Evolutionary conservation across 2,329 filamentous ascomycete species (phyloP).

Genomic region (Talaromyces sp.): DNA sequence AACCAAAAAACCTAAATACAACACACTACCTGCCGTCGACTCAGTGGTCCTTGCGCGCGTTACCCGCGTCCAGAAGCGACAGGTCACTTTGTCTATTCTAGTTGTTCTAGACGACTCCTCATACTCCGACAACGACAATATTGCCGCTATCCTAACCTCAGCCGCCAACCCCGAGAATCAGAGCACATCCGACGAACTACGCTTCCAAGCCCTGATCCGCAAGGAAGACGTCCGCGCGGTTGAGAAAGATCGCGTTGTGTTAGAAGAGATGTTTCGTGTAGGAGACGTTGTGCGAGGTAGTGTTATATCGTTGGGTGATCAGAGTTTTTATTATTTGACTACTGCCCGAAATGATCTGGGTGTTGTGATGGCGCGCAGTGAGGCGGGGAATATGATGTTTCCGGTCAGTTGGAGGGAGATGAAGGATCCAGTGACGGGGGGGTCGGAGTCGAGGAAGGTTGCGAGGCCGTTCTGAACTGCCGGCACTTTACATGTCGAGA

Average conservation of each 20-base stretch:
- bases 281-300: conserved; percentile 86
- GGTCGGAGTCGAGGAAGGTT: conserved; percentile 80
- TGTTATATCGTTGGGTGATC: conserved; percentile 88
- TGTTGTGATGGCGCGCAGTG: conserved; percentile 88
- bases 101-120: conserved; percentile 58
- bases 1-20: conserved; percentile 51
- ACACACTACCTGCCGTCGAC: conserved; percentile 77
- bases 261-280: conserved; percentile 86
- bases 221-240: conserved; percentile 90
- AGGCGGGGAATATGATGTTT: conserved; percentile 84
- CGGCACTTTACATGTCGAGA: neutral
- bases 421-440: conserved; percentile 73
- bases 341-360: conserved; percentile 89
- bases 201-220: conserved; percentile 78
- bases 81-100: conserved; percentile 82
- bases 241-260: conserved; percentile 91
- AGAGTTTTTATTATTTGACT: conserved; percentile 91
- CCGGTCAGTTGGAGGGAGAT: conserved; percentile 96
- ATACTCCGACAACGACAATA: conserved; percentile 38
- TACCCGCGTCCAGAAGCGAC: conserved; percentile 76
- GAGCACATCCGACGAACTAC: conserved; percentile 58
- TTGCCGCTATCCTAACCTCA: conserved; percentile 36
- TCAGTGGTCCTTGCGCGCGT: conserved; percentile 80
- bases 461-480: conserved; percentile 73
- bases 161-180: conserved; percentile 41